Base-by-base conservation (phyloP, 129 eudicot species). In the Glebionis coronaria region DNA sequence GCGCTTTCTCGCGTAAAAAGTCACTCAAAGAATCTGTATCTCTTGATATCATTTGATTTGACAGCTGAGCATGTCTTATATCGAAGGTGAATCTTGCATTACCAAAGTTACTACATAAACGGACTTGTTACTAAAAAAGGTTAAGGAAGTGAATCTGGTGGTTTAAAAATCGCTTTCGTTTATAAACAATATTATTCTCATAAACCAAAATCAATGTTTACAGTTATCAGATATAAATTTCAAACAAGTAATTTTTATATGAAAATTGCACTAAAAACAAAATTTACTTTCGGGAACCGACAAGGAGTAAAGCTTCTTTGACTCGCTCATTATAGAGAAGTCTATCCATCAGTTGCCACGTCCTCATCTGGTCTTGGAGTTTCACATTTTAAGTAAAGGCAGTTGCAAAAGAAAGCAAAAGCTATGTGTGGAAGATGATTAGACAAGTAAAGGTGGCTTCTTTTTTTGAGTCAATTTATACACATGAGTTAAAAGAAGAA, bases 321-420 rank as follows among this genome's bases (percentile, higher is more conserved):
- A 73, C 78, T 52, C 23, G 14, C 38, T 64, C 59, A 52, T 61
- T 9, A 38, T 42, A 42, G n/a, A 63, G 42, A 35, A 35, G 6
- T 62, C 61, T 52, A 53, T 52, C 44, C 56, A 59, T 46, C 19
- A 42, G 69, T 55, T 16, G 58, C 65, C 78, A 73, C 52, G 65
- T 64, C 64, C 54, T 21, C 46, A 63, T 57, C 52, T 68, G 74
- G 74, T 42, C 80, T 21, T 42, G 61, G 62, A 68, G 75, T 61
- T 52, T 61, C 75, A 68, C 80, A 76, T 68, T 61, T 76, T 14
- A 28, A 61, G 75, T 61, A 68, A 68, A 67, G 61, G 73, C 74
- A 59, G 44, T 49, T 52, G 51, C 57, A 68, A 29, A 75, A 68
- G 27, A 76, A 76, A 68, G 80, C 70, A 68, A 68, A 75, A 75